These are phyloP conservation scores for Coemansia sp. DNA, from an alignment of 192 early-diverging fungal genomes.

Conservation along the genomic window DNA sequence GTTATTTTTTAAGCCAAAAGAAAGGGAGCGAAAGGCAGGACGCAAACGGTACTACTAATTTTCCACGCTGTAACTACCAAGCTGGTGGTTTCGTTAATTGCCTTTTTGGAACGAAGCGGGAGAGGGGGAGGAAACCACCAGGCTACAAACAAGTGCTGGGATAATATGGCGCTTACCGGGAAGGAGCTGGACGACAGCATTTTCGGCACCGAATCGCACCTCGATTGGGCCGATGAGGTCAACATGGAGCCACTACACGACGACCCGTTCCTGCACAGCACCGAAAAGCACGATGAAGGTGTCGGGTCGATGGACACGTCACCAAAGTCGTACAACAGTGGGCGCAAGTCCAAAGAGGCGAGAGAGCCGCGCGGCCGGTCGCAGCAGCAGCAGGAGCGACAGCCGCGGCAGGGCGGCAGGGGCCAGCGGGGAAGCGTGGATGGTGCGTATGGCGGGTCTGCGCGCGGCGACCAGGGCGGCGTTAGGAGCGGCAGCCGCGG, in stretches of 20 bases:
- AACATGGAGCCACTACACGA: constrained; percentile 23
- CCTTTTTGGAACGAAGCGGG: background rate
- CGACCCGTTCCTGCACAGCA: constrained; percentile 6
- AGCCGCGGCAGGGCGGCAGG: constrained; percentile 6
- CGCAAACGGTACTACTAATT: background rate
- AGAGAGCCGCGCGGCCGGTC: constrained; percentile 5
- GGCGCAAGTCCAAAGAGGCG: constrained; percentile 2
- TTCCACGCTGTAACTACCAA: background rate
- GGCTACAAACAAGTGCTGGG: background rate
- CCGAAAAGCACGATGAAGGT: constrained; percentile 9
- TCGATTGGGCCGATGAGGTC: constrained; percentile 53
- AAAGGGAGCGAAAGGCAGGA: no score
- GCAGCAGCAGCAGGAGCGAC: constrained; percentile 9
- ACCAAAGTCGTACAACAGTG: constrained; percentile 3
- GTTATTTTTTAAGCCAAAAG: no score
- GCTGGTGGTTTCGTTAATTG: constrained; percentile 3
- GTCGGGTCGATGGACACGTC: constrained; percentile 13
- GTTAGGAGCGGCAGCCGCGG: constrained; percentile 12
- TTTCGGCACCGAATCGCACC: constrained; percentile 38
- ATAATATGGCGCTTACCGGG: constrained; percentile 42
- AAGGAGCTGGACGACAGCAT: constrained; percentile 52
- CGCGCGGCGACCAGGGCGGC: background rate
- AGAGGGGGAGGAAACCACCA: constrained; percentile 1
- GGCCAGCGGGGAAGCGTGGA: constrained; percentile 6
- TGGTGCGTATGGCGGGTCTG: background rate